These are phyloP conservation scores for Penstemon newberryi DNA, from an alignment of 257 asterid genomes.

Conservation along the genomic window DNA sequence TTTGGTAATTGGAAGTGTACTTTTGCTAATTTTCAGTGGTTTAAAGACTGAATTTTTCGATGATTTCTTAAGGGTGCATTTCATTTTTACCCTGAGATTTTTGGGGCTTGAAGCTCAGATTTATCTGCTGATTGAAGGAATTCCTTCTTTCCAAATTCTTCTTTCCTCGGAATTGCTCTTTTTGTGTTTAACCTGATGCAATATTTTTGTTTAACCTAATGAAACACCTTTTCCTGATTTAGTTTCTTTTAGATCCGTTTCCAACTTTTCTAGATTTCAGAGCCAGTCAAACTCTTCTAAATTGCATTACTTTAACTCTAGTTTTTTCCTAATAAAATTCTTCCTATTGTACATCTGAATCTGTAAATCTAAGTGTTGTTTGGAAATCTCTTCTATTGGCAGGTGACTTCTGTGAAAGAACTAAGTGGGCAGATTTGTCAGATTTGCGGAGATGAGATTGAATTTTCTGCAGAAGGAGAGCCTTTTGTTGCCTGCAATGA, in stretches of 20 bases:
- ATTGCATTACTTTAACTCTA: neutral
- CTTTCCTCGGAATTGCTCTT: slow-evolving; percentile 8
- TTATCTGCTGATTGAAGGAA: slow-evolving; percentile 10
- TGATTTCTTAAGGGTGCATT: slow-evolving; percentile 4
- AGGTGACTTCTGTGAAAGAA: slow-evolving; percentile 95
- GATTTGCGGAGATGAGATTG: slow-evolving; percentile 97
- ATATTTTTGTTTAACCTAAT: slow-evolving; percentile 7
- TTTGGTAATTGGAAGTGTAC: slow-evolving; percentile 21
- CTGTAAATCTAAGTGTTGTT: slow-evolving; percentile 15
- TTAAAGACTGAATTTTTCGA: slow-evolving; percentile 29
- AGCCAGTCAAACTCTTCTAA: slow-evolving; percentile 25
- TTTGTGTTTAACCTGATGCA: slow-evolving; percentile 10
- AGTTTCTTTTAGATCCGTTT: slow-evolving; percentile 29
- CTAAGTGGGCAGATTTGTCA: slow-evolving; percentile 94
- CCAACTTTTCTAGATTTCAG: slow-evolving; percentile 39
- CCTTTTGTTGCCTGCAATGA: slow-evolving; percentile 94
- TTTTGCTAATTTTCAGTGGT: slow-evolving; percentile 23
- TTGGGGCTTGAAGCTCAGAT: slow-evolving; percentile 23
- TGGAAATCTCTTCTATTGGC: slow-evolving; percentile 22
- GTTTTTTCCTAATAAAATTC: neutral
- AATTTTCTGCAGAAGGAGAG: slow-evolving; percentile 75
- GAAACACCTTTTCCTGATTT: slow-evolving; percentile 31
- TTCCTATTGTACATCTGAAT: slow-evolving; percentile 1
- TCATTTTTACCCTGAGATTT: slow-evolving; percentile 19
- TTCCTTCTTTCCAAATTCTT: neutral